Evolutionary conservation across 768 basidiomycete species (phyloP).

Genomic region (Mycena floridula): DNA sequence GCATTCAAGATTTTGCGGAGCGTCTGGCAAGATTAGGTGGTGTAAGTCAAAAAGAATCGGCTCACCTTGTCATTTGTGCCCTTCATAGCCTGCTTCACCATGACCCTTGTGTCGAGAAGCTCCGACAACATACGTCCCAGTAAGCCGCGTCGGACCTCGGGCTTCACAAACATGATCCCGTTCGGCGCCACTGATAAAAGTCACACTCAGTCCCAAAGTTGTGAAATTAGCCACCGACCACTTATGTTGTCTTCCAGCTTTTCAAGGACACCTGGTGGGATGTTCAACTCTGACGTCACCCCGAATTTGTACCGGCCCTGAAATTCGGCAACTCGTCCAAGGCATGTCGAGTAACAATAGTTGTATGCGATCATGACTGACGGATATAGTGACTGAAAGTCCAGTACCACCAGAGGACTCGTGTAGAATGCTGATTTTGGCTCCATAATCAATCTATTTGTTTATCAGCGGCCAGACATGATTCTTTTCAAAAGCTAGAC

Average conservation of each 20-base stretch:
- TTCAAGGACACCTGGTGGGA: conserved; percentile 61
- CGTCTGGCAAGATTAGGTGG: conserved; percentile 36
- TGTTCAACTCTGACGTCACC: conserved; percentile 64
- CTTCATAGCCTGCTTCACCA: conserved; percentile 99
- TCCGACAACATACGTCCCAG: conserved; percentile 90
- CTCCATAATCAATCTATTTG: conserved; percentile 92
- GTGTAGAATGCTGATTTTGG: conserved; percentile 90
- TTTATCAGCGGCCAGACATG: too few species aligned
- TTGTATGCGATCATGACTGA: conserved; percentile 99
- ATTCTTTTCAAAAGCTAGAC: too few species aligned
- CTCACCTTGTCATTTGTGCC: conserved; percentile 67
- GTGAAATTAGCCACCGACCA: conserved; percentile 35
- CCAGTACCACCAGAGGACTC: conserved; percentile 87
- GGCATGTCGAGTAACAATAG: conserved; percentile 93
- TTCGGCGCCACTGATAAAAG: conserved; percentile 76
- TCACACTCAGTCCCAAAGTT: neutral
- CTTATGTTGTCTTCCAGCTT: conserved; percentile 72
- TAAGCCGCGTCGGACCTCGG: conserved; percentile 75
- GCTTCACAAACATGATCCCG: conserved; percentile 91
- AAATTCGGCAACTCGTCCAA: conserved; percentile 84
- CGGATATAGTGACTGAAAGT: conserved; percentile 96
- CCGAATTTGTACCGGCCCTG: conserved; percentile 87
- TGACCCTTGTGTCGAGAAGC: conserved; percentile 89
- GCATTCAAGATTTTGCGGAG: conserved; percentile 78
- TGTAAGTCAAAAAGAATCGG: conserved; percentile 2